These are phyloP conservation scores for Epichloe festucae DNA, from an alignment of 2,329 filamentous ascomycete genomes.

Conservation along the genomic window DNA sequence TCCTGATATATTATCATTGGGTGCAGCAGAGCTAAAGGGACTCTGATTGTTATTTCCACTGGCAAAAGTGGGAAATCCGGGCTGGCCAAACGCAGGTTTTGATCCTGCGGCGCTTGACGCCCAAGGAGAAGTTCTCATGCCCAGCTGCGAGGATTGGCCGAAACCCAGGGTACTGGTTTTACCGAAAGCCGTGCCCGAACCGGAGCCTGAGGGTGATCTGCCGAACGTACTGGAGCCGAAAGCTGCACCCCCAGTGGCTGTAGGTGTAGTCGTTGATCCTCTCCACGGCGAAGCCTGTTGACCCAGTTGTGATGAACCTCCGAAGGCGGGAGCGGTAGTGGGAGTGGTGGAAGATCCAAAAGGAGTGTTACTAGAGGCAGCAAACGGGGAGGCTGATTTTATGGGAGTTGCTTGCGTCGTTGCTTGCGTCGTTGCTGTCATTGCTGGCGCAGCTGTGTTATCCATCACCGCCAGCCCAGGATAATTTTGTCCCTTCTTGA, in stretches of 20 bases:
- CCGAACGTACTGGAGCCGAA: constrained; percentile 36
- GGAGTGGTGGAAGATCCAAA: constrained; percentile 28
- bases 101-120: constrained; percentile 17
- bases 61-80: constrained; percentile 32
- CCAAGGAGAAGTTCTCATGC: constrained; percentile 42
- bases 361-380: constrained; percentile 18
- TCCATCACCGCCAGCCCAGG: constrained; percentile 48
- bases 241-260: constrained; percentile 22
- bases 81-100: constrained; percentile 40
- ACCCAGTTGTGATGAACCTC: constrained; percentile 34
- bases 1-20: not conserved
- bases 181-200: constrained; percentile 36
- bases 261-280: constrained; percentile 18
- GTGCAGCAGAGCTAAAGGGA: constrained; percentile 24
- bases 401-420: constrained; percentile 17
- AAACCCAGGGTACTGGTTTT: constrained; percentile 36
- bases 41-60: constrained; percentile 20
- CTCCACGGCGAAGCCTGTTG: constrained; percentile 42
- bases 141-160: constrained; percentile 37
- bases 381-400: constrained; percentile 20
- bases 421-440: constrained; percentile 16
- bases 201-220: constrained; percentile 20
- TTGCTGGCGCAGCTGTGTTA: constrained; percentile 18
- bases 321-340: constrained; percentile 30
- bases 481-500: constrained; percentile 61